A percentile compares a stretch with the other conserved stretches of the same genome.
Evolutionary conservation across 1,284 basidiomycete species (phyloP).

Genomic region (Pisolithus thermaeus): DNA sequence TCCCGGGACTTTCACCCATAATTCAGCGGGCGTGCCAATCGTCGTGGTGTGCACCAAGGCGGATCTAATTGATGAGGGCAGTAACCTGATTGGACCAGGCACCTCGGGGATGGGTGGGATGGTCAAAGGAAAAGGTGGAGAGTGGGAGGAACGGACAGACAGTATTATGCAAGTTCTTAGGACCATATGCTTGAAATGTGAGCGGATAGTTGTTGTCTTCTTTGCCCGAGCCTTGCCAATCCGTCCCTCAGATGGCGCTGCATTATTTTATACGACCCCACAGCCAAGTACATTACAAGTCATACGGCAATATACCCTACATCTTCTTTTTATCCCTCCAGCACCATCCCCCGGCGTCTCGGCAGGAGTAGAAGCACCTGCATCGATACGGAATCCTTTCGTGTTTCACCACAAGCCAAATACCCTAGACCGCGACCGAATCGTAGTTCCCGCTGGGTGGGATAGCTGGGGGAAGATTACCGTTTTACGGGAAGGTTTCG

Average conservation of each 20-base stretch:
- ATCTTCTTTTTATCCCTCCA: slow-evolving; percentile 78
- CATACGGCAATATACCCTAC: slow-evolving; percentile 83
- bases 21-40: slow-evolving; percentile 79
- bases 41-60: slow-evolving; percentile 90
- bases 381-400: slow-evolving; percentile 69
- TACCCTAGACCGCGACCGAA: slow-evolving; percentile 86
- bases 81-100: slow-evolving; percentile 63
- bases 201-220: slow-evolving; percentile 29
- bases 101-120: slow-evolving; percentile 72
- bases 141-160: slow-evolving; percentile 95
- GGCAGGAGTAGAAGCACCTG: slow-evolving; percentile 41
- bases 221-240: background rate
- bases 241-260: slow-evolving; percentile 71
- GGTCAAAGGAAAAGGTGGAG: slow-evolving; percentile 80
- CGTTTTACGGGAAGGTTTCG: slow-evolving; percentile 88
- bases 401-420: slow-evolving; percentile 86
- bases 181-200: slow-evolving; percentile 88
- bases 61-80: slow-evolving; percentile 77
- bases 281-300: slow-evolving; percentile 75
- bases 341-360: slow-evolving; percentile 52
- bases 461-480: slow-evolving; percentile 97
- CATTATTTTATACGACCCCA: slow-evolving; percentile 86
- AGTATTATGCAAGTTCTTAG: slow-evolving; percentile 92
- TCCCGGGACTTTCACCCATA: slow-evolving; percentile 75
- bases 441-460: slow-evolving; percentile 94